Evolutionary conservation across 1,139 yeast species (phyloP), one percentile per base, ranked within the genome.

Genomic region (Lodderomyces margitis): DNA sequence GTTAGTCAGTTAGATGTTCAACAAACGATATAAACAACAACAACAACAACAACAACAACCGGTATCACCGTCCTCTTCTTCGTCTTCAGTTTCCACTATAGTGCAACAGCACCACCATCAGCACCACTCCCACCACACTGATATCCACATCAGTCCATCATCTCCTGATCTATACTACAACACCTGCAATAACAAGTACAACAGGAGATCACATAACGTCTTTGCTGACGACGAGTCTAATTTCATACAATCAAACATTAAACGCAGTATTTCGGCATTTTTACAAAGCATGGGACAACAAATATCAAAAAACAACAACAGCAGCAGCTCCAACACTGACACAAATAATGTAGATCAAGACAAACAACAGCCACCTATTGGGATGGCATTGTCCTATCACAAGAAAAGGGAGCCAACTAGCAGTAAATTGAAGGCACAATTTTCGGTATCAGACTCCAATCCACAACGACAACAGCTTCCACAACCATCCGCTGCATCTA

Each of bases 281-380:
- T 11, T 40, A 16, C 36, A 33, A 7, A 34, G 19, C n/a, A 40
- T 40, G 43, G 43, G 43, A 33, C 43, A 40, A 37, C 43, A 40
- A 31, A 21, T 40, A 21, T 40, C 43, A 15, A 34, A 33, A 9
- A 21, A 24, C 7, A 28, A 14, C 19, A 28, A 15, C 19, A 28
- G 11, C 19, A 15, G 10, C 19, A 15, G 32, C 19, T 9, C 7
- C 32, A 12, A 8, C 32, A 15, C 9, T 27, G 14, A 11, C 27
- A 24, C 16, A 5, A 12, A 9, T 7, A 12, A 12, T n/a, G 17
- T 9, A 28, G 25, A 37, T 11, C 19, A 16, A 20, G 19, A 20
- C 15, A 14, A 25, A 21, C 32, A 21, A 23, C 17, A 34, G 7
- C n/a, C 7, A 32, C n/a, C 7, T 14, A 15, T 8, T 12, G 19